These are phyloP conservation scores for Myriosclerotinia duriaeana DNA, from an alignment of 2,329 filamentous ascomycete species.

Conservation along the genomic window DNA sequence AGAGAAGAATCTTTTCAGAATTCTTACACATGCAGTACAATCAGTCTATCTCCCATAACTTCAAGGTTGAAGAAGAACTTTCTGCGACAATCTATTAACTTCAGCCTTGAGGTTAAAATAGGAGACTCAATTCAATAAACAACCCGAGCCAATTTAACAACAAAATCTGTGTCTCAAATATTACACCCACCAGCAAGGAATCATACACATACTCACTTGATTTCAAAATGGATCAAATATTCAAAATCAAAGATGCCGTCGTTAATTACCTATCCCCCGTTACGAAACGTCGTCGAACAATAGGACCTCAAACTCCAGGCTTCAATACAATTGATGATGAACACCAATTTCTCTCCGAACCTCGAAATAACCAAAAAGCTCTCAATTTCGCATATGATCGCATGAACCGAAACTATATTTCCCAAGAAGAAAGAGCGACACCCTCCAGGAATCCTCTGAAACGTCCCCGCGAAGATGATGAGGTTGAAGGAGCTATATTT, in stretches of 20 bases:
- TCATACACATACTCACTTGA: neutral
- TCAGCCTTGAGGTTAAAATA: constrained; percentile 21
- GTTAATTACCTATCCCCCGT: constrained; percentile 36
- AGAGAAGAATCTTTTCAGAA: neutral
- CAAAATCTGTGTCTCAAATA: neutral
- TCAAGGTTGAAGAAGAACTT: neutral
- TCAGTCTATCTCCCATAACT: neutral
- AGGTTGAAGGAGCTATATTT: constrained; percentile 23
- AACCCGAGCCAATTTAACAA: neutral
- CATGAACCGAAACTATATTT: constrained; percentile 29
- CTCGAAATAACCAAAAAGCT: constrained; percentile 26
- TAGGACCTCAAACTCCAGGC: constrained; percentile 31
- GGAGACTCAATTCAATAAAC: neutral
- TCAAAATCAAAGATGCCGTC: constrained; percentile 36
- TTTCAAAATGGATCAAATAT: constrained; percentile 35
- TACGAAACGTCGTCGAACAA: constrained; percentile 39
- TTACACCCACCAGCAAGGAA: neutral
- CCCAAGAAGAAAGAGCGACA: constrained; percentile 26
- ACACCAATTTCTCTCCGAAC: constrained; percentile 29
- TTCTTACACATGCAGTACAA: neutral
- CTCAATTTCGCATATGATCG: constrained; percentile 24
- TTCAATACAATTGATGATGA: constrained; percentile 24
- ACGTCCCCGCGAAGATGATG: constrained; percentile 33
- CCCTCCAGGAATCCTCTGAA: constrained; percentile 32
- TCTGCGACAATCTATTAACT: neutral